Conservation (phyloP, 805 yeast species). For the Saccharomycopsis selenospora region DNA sequence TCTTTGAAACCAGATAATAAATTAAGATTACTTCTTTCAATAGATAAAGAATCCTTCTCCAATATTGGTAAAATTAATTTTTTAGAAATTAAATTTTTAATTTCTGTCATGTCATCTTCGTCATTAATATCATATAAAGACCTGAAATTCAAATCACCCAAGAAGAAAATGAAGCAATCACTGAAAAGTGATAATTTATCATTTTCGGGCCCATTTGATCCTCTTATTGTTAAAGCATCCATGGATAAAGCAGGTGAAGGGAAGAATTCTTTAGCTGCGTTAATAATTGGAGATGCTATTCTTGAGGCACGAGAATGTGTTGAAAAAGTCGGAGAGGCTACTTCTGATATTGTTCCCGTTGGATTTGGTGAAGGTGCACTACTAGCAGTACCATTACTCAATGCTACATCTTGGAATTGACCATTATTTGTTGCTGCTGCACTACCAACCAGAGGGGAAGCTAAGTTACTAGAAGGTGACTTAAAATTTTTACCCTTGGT, state of each 20-base stretch:
- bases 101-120: conserved; percentile 8
- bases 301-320: conserved; percentile 4
- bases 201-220: conserved; percentile 10
- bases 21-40: conserved; percentile 29
- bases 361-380: neutral
- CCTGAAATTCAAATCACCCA: conserved; percentile 54
- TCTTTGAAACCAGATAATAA: conserved; percentile 43
- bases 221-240: conserved; percentile 4
- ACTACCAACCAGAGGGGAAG: neutral
- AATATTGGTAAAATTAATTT: conserved; percentile 32
- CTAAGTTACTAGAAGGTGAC: neutral
- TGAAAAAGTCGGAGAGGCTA: conserved; percentile 1
- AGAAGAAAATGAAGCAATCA: conserved; percentile 30
- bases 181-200: conserved; percentile 20
- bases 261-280: conserved; percentile 1
- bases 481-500: neutral
- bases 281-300: conserved; percentile 9
- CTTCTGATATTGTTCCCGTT: neutral
- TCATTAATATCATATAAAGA: conserved; percentile 28
- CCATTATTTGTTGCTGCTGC: no score
- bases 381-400: no score
- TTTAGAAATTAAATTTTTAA: conserved; percentile 27
- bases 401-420: neutral
- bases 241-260: conserved; percentile 5
- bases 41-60: conserved; percentile 37